A percentile compares a stretch with the other conserved stretches of the same genome.
Conservation (phyloP, 495 filamentous ascomycete species). For the Annulohypoxylon moriforme region DNA sequence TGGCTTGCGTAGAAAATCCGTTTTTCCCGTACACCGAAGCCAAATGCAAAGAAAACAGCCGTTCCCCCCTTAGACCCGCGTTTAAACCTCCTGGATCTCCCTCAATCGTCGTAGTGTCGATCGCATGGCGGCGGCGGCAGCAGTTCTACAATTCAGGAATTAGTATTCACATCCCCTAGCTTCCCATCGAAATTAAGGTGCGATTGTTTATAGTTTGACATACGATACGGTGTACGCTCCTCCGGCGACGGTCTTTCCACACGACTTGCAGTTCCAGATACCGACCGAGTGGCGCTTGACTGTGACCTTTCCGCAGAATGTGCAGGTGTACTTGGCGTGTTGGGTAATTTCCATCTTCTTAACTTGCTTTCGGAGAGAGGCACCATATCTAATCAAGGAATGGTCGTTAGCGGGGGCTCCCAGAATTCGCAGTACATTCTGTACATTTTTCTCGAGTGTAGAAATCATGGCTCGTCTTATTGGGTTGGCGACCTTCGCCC, state of each 20-base stretch:
- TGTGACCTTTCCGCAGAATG: conserved; percentile 94
- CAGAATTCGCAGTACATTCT: background rate
- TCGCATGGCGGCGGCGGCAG: conserved; percentile 93
- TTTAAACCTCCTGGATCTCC: conserved; percentile 96
- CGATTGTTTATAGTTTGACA: conserved; percentile 55
- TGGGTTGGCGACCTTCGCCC: background rate
- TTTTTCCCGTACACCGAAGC: conserved; percentile 45
- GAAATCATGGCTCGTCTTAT: background rate
- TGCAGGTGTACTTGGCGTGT: conserved; percentile 88
- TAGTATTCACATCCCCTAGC: conserved; percentile 18
- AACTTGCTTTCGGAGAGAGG: conserved; percentile 99
- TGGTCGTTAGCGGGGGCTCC: conserved; percentile 10
- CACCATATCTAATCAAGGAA: conserved; percentile 79
- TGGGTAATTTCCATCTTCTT: conserved; percentile 99
- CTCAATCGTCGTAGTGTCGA: conserved; percentile 97
- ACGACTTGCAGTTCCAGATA: conserved; percentile 95
- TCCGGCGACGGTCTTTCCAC: conserved; percentile 94
- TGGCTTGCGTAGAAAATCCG: conserved; percentile 46
- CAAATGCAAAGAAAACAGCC: conserved; percentile 43
- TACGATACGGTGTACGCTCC: conserved; percentile 98
- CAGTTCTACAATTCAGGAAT: conserved; percentile 71
- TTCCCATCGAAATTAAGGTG: background rate
- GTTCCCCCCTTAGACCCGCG: conserved; percentile 32
- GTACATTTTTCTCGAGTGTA: background rate
- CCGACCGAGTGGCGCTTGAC: conserved; percentile 93